Conservation (phyloP, 192 early-diverging fungal genomes). For the Thoreauomyces humboldtii region DNA sequence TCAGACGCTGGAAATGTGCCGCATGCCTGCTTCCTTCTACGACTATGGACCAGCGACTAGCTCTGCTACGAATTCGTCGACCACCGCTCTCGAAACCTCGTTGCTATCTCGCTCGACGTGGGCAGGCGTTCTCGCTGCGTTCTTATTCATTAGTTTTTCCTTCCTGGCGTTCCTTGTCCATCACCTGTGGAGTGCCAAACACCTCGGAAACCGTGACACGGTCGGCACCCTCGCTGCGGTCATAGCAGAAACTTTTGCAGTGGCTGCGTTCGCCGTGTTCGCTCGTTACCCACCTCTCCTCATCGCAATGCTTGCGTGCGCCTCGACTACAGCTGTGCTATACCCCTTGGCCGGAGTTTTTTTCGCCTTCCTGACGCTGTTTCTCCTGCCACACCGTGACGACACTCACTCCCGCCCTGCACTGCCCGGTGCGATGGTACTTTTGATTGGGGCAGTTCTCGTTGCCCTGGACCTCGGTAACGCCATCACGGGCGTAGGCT, state of each 20-base stretch:
- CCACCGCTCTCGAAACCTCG: background rate
- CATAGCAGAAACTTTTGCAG: background rate
- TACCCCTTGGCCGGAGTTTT: background rate
- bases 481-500: background rate
- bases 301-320: background rate
- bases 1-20: background rate
- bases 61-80: background rate
- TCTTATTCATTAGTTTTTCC: background rate
- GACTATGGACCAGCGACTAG: background rate
- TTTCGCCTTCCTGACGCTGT: background rate
- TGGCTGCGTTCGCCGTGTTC: background rate
- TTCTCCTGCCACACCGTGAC: background rate
- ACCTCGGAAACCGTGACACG: background rate
- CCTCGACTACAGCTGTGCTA: background rate
- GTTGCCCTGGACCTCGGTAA: conserved; percentile 5
- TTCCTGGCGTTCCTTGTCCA: background rate
- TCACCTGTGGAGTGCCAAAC: background rate
- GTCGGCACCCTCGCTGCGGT: background rate
- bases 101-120: background rate
- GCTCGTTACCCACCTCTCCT: conserved; percentile 3
- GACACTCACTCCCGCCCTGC: conserved; percentile 4
- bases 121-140: background rate
- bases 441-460: background rate
- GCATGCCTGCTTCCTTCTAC: conserved; percentile 5
- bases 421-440: background rate